A percentile compares a stretch with the other conserved stretches of the same genome.
Conservation (phyloP, 1,139 yeast genomes). For the Suhomyces panamericanus region DNA sequence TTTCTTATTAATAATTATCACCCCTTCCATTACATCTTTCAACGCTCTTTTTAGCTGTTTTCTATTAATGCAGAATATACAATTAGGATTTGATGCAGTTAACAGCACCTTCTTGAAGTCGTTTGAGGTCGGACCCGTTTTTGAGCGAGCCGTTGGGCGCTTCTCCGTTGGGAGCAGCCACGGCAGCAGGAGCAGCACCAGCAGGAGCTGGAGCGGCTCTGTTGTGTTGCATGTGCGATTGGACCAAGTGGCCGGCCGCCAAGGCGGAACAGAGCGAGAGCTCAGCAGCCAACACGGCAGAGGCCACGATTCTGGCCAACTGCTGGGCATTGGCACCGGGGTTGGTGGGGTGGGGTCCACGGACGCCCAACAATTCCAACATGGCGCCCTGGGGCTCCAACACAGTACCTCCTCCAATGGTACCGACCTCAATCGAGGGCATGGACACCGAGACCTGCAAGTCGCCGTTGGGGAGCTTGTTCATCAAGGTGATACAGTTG, state of each 20-base stretch:
- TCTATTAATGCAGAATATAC: conserved; percentile 18
- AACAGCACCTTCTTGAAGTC: conserved; percentile 68
- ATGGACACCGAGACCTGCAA: conserved; percentile 89
- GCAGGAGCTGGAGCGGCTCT: conserved; percentile 59
- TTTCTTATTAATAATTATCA: no score
- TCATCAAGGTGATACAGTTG: conserved; percentile 95
- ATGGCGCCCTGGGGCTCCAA: conserved; percentile 96
- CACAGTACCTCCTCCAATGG: conserved; percentile 98
- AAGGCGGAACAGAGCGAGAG: conserved; percentile 90
- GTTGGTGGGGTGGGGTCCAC: conserved; percentile 90
- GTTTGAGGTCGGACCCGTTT: conserved; percentile 43
- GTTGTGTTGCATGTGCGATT: conserved; percentile 96
- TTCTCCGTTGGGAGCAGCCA: conserved; percentile 14
- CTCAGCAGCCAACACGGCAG: conserved; percentile 96
- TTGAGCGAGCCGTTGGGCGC: conserved; percentile 8
- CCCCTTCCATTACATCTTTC: no score
- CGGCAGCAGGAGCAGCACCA: conserved; percentile 17
- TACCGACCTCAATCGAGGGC: conserved; percentile 99
- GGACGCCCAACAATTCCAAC: conserved; percentile 91
- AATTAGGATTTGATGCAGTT: conserved; percentile 53
- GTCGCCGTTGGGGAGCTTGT: conserved; percentile 72
- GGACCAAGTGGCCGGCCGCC: conserved; percentile 98
- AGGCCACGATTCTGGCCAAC: conserved; percentile 91
- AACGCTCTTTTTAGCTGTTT: no score
- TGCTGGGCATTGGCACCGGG: conserved; percentile 97